These are phyloP conservation scores for Trichosporon sp. DNA, from an alignment of 1,284 basidiomycete species.

Conservation along the genomic window DNA sequence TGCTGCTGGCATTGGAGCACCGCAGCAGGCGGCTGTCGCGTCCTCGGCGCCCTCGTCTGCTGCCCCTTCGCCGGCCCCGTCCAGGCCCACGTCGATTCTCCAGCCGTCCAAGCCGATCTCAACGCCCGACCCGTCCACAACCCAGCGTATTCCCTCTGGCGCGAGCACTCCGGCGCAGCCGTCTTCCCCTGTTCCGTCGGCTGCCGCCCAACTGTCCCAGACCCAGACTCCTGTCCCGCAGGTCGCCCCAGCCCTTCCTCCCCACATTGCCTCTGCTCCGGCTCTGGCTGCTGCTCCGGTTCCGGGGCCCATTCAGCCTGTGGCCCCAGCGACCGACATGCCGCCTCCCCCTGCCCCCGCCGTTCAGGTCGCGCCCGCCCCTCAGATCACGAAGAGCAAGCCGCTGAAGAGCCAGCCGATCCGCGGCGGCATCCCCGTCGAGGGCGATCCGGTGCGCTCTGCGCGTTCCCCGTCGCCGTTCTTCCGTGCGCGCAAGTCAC, in stretches of 20 bases:
- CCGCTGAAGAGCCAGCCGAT: slow-evolving; percentile 19
- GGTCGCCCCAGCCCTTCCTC: neutral
- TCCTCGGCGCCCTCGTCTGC: slow-evolving; percentile 6
- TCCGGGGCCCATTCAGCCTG: slow-evolving; percentile 1
- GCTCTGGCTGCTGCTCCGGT: neutral
- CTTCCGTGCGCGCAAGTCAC: slow-evolving; percentile 50
- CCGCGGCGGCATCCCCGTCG: slow-evolving; percentile 9
- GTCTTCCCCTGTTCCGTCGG: neutral
- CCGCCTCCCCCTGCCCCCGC: neutral
- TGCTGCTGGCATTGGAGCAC: slow-evolving; percentile 40
- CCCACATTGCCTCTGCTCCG: neutral
- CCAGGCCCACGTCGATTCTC: slow-evolving; percentile 28
- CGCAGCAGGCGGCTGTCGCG: slow-evolving; percentile 3
- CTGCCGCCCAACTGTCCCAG: neutral
- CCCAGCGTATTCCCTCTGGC: slow-evolving; percentile 29
- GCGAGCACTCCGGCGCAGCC: slow-evolving; percentile 2
- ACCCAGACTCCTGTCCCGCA: neutral
- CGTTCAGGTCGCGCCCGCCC: slow-evolving; percentile 7
- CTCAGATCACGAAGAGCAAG: neutral
- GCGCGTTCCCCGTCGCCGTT: slow-evolving; percentile 52
- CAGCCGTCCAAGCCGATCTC: slow-evolving; percentile 41
- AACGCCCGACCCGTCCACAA: neutral
- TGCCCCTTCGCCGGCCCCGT: slow-evolving; percentile 1
- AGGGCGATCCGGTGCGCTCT: neutral
- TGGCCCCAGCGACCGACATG: neutral